Evolutionary conservation across 2,329 filamentous ascomycete species (phyloP), one percentile per base, ranked within the genome.

Genomic region (Elsinoe ampelina): DNA sequence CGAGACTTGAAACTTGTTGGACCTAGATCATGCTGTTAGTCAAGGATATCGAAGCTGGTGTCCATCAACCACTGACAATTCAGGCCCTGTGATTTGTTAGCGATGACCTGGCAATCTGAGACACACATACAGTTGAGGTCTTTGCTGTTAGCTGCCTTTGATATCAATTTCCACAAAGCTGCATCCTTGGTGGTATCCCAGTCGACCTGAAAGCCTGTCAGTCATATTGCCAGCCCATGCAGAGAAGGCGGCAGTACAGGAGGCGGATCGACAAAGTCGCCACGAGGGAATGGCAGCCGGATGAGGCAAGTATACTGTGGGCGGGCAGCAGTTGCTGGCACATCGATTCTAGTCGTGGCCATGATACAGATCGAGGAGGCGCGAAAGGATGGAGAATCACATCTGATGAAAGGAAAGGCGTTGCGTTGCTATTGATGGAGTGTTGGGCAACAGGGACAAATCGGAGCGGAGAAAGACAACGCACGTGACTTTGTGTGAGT

Each of bases 161-260:
- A 95, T 5, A 97, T 80, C 54, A 95, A 83, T 70, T 88, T 88
- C 93, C 93, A 98, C 13, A 98, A 73, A 8, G 83, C 83, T 59
- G 89, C 86, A 67, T 97, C 93, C 70, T 96, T 97, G 19, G 80
- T 76, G 1, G 85, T 80, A 71, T 91, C 85, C 93, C 93, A 98
- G 70, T 89, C 83, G 57, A 93, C 84, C 89, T 95, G 26, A 26
- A 34, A 10, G 36, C 17, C 13, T 2, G 54, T 56, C 22, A 60
- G 36, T 41, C 55, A 15, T 32, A 17, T 30, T 51, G 17, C 17
- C 30, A 52, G 5, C 13, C 48, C 41, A 47, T 2, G 6, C 15
- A 7, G n/a, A 54, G 2, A 10, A 17, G 11, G n/a, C 32, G 69
- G 80, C 19, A 34, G 20, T 79, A 91, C 91, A 62, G 86, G 84